Conservation (phyloP, 2,329 filamentous ascomycete species). For the Sporothrix pallida region DNA sequence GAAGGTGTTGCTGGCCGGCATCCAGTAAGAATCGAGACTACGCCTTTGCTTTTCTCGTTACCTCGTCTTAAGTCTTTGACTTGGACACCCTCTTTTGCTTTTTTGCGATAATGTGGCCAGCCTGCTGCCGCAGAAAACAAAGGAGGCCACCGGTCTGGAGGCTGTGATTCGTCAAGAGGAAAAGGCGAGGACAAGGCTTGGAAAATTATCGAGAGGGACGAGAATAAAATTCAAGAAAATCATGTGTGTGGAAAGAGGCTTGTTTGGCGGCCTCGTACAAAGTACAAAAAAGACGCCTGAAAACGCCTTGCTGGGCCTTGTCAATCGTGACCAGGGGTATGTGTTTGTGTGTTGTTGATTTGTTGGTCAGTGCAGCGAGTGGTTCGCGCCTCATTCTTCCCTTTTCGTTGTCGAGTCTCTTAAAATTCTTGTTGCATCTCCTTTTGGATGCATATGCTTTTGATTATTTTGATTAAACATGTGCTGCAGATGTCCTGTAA, state of each 20-base stretch:
- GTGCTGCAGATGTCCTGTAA: slow-evolving; percentile 11
- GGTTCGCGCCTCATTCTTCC: not conserved
- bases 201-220: slow-evolving; percentile 6
- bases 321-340: slow-evolving; percentile 6
- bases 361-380: not conserved
- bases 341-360: not conserved
- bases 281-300: not conserved
- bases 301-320: slow-evolving; percentile 21
- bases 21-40: slow-evolving; percentile 1
- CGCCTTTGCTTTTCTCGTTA: not conserved
- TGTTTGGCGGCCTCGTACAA: slow-evolving; percentile 1
- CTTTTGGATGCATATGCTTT: slow-evolving; percentile 22
- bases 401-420: not conserved
- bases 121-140: not conserved
- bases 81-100: not conserved
- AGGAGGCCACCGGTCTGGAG: slow-evolving; percentile 19
- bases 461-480: slow-evolving; percentile 10
- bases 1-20: not conserved
- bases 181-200: slow-evolving; percentile 27
- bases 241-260: no score
- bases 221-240: not conserved
- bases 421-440: slow-evolving; percentile 1
- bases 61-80: not conserved
- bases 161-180: slow-evolving; percentile 27
- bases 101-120: not conserved